Evolutionary conservation across 2,329 filamentous ascomycete species (phyloP).

Genomic region (Plenodomus tracheiphilus): DNA sequence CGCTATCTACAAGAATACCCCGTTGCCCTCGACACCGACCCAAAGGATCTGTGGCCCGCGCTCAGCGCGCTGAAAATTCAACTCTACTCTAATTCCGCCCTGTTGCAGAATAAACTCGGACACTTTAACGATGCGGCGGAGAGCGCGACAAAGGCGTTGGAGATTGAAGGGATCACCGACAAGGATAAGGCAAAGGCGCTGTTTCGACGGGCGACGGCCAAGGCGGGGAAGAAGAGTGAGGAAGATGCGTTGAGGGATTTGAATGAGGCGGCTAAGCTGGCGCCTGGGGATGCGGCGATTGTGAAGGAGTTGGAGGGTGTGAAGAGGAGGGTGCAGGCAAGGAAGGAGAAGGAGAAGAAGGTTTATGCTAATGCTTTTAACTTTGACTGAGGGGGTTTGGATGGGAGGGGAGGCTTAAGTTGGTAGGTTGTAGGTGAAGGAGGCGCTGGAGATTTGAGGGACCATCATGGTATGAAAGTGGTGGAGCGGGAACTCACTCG

Average conservation of each 20-base stretch:
- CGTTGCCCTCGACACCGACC: slow-evolving; percentile 68
- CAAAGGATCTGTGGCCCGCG: slow-evolving; percentile 66
- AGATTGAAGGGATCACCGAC: slow-evolving; percentile 64
- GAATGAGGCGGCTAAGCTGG: slow-evolving; percentile 49
- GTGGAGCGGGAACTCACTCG: no score
- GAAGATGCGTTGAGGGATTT: slow-evolving; percentile 65
- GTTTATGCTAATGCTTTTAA: slow-evolving; percentile 89
- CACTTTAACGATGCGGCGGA: slow-evolving; percentile 70
- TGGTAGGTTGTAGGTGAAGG: no score
- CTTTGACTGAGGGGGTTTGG: slow-evolving; percentile 15
- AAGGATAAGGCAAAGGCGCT: slow-evolving; percentile 86
- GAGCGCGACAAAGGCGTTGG: slow-evolving; percentile 73
- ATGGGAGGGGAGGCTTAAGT: no score
- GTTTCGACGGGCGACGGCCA: slow-evolving; percentile 80
- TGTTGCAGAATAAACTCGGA: slow-evolving; percentile 80
- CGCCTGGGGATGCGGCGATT: slow-evolving; percentile 74
- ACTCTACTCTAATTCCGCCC: slow-evolving; percentile 84
- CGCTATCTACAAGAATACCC: slow-evolving; percentile 88
- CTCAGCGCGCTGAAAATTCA: slow-evolving; percentile 78
- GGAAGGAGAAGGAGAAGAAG: slow-evolving; percentile 86
- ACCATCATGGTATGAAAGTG: no score
- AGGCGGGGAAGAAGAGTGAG: slow-evolving; percentile 78
- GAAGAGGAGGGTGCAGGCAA: slow-evolving; percentile 73
- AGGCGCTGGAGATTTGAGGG: no score
- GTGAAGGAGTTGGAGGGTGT: slow-evolving; percentile 74